Evolutionary conservation across 78 protist species (phyloP), one percentile per base, ranked within the genome.

Genomic region (Dictyostelium intermedium): DNA sequence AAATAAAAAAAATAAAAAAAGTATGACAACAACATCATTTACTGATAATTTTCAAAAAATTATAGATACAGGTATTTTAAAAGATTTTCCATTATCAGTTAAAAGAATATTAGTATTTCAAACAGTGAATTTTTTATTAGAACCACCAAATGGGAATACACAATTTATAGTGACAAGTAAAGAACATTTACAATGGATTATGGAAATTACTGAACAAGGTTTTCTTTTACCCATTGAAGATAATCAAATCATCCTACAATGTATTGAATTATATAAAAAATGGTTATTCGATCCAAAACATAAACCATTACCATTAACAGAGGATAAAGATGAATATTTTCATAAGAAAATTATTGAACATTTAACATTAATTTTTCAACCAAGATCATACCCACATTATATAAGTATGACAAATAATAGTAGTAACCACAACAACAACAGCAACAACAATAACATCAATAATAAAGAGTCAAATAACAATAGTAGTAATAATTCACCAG

Each of bases 141-240:
- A 60, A 10, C 79, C 73, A 27, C 70, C 86, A 9, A 66, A 43
- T 32, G 84, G 86, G 7, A 47, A 73, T 37, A 61, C 78, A 35
- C 81, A 63, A 20, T 56, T n/a, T 1, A 63, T 89, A 27, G 43
- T 89, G 1, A 60, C 79, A 3, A 80, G 45, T 14, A 80, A 63
- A 47, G 82, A 74, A 70, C 94, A 89, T 23, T 32, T 89, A 79
- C 83, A 77, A 32, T 89, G 94, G 94, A 30, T 89, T 8, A 80
- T 89, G 94, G 94, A 89, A 78, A 56, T 89, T 18, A 53, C 73
- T 0, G 94, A 89, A 34, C 94, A 89, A 34, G 94, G 94, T 23
- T 89, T 89, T 60, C 39, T 89, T 1, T 80, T 89, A 56, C 87
- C 87, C 11, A 83, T 89, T 34, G 94, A 89, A 45, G 94, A 89